Conservation (phyloP, 805 yeast species). For the Candida patagonica region DNA sequence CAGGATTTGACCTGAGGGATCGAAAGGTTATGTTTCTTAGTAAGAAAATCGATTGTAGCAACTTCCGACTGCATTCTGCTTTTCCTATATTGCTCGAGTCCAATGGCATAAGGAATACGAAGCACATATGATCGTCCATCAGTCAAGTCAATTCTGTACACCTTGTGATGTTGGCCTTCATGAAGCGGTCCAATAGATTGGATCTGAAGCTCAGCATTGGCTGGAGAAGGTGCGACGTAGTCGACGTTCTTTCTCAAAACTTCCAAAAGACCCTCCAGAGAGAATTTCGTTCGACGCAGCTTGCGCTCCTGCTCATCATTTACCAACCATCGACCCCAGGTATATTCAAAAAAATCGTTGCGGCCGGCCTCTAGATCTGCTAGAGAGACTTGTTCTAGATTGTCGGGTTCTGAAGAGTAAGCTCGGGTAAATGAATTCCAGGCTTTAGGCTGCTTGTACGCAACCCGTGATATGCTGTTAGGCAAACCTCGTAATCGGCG, state of each 20-base stretch:
- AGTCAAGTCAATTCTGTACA: slow-evolving; percentile 63
- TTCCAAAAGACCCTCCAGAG: slow-evolving; percentile 62
- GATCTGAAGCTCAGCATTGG: slow-evolving; percentile 40
- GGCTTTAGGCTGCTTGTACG: no score
- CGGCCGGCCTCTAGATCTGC: slow-evolving; percentile 10
- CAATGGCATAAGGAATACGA: slow-evolving; percentile 82
- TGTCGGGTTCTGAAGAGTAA: no score
- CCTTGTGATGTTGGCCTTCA: slow-evolving; percentile 90
- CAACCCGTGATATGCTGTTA: no score
- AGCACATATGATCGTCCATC: slow-evolving; percentile 53
- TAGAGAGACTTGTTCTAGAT: slow-evolving; percentile 8
- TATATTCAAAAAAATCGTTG: slow-evolving; percentile 61
- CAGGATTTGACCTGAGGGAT: slow-evolving; percentile 67
- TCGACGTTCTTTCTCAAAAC: slow-evolving; percentile 23
- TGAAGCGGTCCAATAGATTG: slow-evolving; percentile 75
- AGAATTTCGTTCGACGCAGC: slow-evolving; percentile 70
- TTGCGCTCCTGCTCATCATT: slow-evolving; percentile 68
- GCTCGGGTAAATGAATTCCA: no score
- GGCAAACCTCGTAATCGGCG: no score
- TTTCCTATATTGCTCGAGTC: slow-evolving; percentile 45
- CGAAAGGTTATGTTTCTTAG: slow-evolving; percentile 50
- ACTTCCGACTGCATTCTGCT: slow-evolving; percentile 73
- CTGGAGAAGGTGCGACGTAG: slow-evolving; percentile 29
- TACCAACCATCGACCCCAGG: slow-evolving; percentile 93
- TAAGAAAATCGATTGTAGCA: slow-evolving; percentile 82